Conservation (phyloP, 1,284 basidiomycete species). For the Ceratobasidium sp. region DNA sequence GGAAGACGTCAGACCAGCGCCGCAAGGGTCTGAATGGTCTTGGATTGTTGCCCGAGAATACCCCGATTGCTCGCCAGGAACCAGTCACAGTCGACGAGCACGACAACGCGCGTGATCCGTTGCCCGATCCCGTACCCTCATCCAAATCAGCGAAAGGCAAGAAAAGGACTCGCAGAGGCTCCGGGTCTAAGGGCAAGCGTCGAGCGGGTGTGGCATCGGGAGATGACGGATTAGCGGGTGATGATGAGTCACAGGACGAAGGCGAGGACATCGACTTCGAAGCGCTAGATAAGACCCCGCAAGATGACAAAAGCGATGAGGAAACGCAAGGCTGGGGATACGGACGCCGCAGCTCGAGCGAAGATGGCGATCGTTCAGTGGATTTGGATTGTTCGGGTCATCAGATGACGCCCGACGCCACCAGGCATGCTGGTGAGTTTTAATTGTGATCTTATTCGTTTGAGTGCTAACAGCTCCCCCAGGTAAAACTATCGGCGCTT, state of each 20-base stretch:
- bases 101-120: no score
- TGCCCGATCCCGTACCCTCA: neutral
- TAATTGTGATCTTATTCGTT: neutral
- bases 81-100: no score
- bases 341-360: no score
- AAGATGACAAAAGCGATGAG: neutral
- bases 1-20: neutral
- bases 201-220: neutral
- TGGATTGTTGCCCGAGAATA: neutral
- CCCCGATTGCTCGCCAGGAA: neutral
- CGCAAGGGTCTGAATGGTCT: neutral
- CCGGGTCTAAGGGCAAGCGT: neutral
- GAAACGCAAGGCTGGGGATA: neutral
- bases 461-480: neutral
- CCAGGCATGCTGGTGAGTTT: neutral
- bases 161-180: no score
- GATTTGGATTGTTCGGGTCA: neutral
- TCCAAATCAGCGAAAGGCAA: neutral
- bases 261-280: neutral
- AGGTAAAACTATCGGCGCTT: neutral
- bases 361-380: neutral
- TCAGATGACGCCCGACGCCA: neutral
- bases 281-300: neutral
- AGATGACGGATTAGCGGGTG: no score
- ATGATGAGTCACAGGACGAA: neutral